These are phyloP conservation scores for Cytospora chrysosperma DNA, from an alignment of 2,329 filamentous ascomycete species.

Conservation along the genomic window DNA sequence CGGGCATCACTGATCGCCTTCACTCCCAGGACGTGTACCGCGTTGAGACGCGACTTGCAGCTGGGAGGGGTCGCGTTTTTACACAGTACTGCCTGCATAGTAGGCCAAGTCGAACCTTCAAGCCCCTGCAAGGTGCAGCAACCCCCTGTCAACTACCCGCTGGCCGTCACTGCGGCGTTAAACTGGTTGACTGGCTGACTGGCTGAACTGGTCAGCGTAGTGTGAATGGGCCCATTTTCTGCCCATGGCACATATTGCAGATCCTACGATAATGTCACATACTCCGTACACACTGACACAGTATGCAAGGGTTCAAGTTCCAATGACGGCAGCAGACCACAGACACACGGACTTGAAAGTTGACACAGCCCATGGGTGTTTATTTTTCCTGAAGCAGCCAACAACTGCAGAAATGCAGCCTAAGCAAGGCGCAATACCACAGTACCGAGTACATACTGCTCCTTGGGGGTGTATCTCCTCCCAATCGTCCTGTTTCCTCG, in stretches of 20 bases:
- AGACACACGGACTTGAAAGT: too few species aligned
- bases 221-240: too few species aligned
- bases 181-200: not conserved
- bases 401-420: too few species aligned
- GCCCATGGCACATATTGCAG: not conserved
- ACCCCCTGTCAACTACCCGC: too few species aligned
- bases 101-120: not conserved
- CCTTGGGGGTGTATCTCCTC: too few species aligned
- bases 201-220: too few species aligned
- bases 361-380: not conserved
- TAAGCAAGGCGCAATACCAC: too few species aligned
- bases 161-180: not conserved
- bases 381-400: not conserved
- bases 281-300: not conserved
- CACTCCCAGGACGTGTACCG: not conserved
- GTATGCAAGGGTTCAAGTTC: not conserved
- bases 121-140: not conserved
- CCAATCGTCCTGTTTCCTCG: too few species aligned
- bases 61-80: not conserved
- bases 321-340: not conserved
- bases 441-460: too few species aligned
- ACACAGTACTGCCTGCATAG: too few species aligned
- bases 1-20: too few species aligned
- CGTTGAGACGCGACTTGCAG: not conserved
- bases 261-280: not conserved